Evolutionary conservation across 306 rosid genomes (phyloP).

Genomic region (Ammopiptanthus mongolicus): DNA sequence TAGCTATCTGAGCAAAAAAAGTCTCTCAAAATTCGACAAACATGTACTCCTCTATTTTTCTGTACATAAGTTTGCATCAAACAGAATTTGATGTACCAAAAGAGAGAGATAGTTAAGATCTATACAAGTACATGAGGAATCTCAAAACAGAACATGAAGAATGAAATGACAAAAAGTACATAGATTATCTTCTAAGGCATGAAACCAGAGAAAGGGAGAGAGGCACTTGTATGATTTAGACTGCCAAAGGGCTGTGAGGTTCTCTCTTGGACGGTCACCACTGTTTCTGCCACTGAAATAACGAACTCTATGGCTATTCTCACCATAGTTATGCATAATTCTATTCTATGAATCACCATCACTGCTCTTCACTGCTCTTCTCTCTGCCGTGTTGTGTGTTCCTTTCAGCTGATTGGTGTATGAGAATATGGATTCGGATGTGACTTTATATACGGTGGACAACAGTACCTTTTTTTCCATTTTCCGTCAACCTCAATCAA

Average conservation of each 20-base stretch:
- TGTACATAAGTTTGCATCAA: constrained; percentile 6
- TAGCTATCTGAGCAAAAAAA: not conserved
- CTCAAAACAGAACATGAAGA: not conserved
- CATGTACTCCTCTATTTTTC: not conserved
- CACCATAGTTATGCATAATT: constrained; percentile 51
- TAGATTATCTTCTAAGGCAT: constrained; percentile 17
- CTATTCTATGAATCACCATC: constrained; percentile 64
- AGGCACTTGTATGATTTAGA: constrained; percentile 19
- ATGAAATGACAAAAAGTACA: not conserved
- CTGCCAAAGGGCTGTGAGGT: constrained; percentile 4
- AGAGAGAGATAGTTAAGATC: not conserved
- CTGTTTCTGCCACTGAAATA: constrained; percentile 62
- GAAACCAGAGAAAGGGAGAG: constrained; percentile 56
- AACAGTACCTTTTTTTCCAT: not conserved
- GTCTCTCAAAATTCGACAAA: not conserved
- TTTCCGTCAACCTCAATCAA: too few species aligned
- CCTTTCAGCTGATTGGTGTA: not conserved
- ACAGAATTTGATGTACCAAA: not conserved
- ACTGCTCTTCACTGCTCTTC: not conserved
- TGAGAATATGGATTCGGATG: not conserved
- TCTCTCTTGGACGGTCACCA: constrained; percentile 44
- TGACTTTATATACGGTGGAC: not conserved
- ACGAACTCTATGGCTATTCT: constrained; percentile 66
- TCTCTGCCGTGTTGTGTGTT: not conserved
- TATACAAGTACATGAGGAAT: not conserved